Base-by-base conservation (phyloP, 345 rosid genomes). In the Citrus australasica region DNA sequence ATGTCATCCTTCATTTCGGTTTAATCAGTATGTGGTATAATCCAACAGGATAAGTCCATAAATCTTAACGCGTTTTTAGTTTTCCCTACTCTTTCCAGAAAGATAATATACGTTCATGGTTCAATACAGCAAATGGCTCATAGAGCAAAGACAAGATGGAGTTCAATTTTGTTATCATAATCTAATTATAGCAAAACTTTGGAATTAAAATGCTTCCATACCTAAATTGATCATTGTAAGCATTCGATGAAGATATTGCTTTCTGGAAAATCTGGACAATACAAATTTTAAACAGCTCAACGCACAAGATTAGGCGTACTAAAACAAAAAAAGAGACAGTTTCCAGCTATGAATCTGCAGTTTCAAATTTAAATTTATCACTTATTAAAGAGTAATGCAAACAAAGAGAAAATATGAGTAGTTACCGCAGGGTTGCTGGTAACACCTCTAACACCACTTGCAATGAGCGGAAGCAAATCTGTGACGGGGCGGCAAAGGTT, bases 361-460 rank as follows among this genome's bases (percentile, higher is more conserved):
- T 2, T 65, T 65, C 33, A 14, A 64, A 64, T 64, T 62, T 64
- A 22, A 64, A 28, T 63, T 30, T 65, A 33, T 65, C 37, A 21
- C 24, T 21, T 21, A 22, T 37, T 35, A 35, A 37, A 35, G 51
- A 35, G 62, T 2, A 28, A 28, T 4, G 30, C 21, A 5, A 55
- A 38, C 27, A 22, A 19, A 67, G 74, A 0, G 74, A 0, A 27
- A 19, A 40, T 4, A 64, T 37, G 46, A 69, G 24, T 37, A 69
- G 10, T 80, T 92, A 95, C 99, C 90, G 99, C 98, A 30, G 99
- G 98, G 85, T 95, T 94, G 90, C 99, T 95, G n/a, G 99, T 95
- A 21, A 95, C 99, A 73, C 99, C 99, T 86, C 99, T 86, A 55
- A 95, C 99, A 14, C 99, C 99, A 76, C 86, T 92, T 74, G 85